Conservation (phyloP, 2,329 filamentous ascomycete genomes). For the Pseudogymnoascus sp. region DNA sequence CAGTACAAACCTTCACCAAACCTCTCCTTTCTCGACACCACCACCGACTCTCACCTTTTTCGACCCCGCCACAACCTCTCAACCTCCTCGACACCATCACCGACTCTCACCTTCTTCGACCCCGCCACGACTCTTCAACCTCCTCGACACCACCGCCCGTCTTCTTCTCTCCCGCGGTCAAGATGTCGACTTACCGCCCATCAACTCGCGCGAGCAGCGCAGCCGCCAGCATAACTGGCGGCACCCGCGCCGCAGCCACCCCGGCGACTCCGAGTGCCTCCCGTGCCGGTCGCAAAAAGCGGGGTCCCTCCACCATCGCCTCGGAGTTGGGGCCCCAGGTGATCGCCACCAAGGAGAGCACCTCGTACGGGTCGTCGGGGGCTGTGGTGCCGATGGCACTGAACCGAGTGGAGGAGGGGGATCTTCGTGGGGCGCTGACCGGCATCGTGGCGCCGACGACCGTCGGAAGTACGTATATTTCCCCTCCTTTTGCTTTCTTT, state of each 20-base stretch:
- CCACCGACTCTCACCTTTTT: neutral
- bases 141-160: neutral
- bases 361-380: constrained; percentile 8
- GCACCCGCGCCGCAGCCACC: neutral
- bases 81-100: neutral
- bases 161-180: neutral
- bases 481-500: neutral
- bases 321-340: neutral
- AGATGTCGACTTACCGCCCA: constrained; percentile 1
- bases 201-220: constrained; percentile 1
- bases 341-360: constrained; percentile 7
- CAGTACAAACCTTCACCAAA: neutral
- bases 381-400: constrained; percentile 6
- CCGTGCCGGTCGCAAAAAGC: neutral
- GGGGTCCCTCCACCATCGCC: constrained; percentile 1
- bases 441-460: constrained; percentile 1
- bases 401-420: neutral
- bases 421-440: neutral
- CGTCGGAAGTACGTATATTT: neutral
- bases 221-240: constrained; percentile 1
- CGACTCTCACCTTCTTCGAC: neutral
- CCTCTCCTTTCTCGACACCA: neutral
- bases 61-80: neutral
- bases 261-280: neutral
- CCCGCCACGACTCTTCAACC: neutral